Percentiles rank a stretch among this genome's conserved stretches.
Evolutionary conservation across 345 rosid genomes (phyloP).

Genomic region (Lepidium aucheri): DNA sequence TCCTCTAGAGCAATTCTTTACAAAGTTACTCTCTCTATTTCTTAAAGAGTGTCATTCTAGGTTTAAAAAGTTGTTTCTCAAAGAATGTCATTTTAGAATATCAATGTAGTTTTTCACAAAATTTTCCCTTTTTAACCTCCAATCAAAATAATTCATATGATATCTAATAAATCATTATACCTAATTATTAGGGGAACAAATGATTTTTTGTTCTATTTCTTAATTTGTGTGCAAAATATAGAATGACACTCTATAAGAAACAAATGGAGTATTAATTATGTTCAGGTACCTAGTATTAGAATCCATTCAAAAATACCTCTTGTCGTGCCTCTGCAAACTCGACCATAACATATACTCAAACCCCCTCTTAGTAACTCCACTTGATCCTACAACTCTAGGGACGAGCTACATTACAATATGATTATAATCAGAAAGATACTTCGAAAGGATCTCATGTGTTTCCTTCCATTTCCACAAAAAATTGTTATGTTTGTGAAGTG

Average conservation of each 20-base stretch:
- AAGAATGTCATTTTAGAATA: too few relatives aligned
- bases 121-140: too few relatives aligned
- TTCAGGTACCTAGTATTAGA: constrained; percentile 70
- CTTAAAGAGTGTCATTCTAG: too few relatives aligned
- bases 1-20: constrained; percentile 46
- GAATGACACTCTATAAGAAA: too few relatives aligned
- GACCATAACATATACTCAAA: neutral
- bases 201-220: too few relatives aligned
- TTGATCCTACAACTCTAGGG: constrained; percentile 38
- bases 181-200: too few relatives aligned
- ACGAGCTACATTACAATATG: constrained; percentile 88
- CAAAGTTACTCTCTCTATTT: too few relatives aligned
- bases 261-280: neutral
- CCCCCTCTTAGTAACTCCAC: neutral
- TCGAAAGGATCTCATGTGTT: neutral
- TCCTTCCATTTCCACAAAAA: neutral
- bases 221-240: too few relatives aligned
- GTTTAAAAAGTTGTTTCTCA: too few relatives aligned
- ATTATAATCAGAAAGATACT: constrained; percentile 87
- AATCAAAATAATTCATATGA: too few relatives aligned
- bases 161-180: too few relatives aligned
- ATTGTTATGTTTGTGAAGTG: neutral
- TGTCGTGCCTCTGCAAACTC: constrained; percentile 77
- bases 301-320: constrained; percentile 72
- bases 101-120: too few relatives aligned